Evolutionary conservation across 169 alveolate species (phyloP).

Genomic region (Plasmodium reichenowi): DNA sequence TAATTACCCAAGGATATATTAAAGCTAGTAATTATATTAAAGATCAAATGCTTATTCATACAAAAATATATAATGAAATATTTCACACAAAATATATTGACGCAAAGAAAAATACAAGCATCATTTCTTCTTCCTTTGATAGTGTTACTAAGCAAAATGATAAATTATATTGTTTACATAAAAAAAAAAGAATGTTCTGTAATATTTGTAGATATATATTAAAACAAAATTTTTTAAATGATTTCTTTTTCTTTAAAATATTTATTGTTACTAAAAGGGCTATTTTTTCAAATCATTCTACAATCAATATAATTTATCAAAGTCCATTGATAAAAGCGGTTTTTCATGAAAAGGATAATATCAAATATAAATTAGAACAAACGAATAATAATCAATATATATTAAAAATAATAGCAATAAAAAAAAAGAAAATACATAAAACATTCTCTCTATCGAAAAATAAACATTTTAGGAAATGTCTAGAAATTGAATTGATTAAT

Average conservation of each 20-base stretch:
- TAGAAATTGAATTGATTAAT: slow-evolving; percentile 62
- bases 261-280: slow-evolving; percentile 38
- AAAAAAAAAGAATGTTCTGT: slow-evolving; percentile 21
- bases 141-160: slow-evolving; percentile 4
- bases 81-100: slow-evolving; percentile 32
- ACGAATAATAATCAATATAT: slow-evolving; percentile 30
- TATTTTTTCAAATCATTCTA: slow-evolving; percentile 27
- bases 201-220: slow-evolving; percentile 32
- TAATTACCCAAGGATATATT: slow-evolving; percentile 61
- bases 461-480: slow-evolving; percentile 69
- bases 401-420: slow-evolving; percentile 68
- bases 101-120: background rate
- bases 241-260: slow-evolving; percentile 46
- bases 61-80: slow-evolving; percentile 64
- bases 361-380: slow-evolving; percentile 69
- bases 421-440: slow-evolving; percentile 64
- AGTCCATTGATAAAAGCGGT: slow-evolving; percentile 64
- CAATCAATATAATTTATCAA: slow-evolving; percentile 49
- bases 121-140: background rate
- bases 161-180: slow-evolving; percentile 28
- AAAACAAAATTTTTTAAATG: slow-evolving; percentile 50
- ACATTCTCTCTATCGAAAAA: slow-evolving; percentile 59
- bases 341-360: slow-evolving; percentile 53
- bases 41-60: slow-evolving; percentile 48
- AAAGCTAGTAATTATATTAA: slow-evolving; percentile 67